These are phyloP conservation scores for Aspergillus sp. DNA, from an alignment of 2,329 filamentous ascomycete genomes.

Conservation along the genomic window DNA sequence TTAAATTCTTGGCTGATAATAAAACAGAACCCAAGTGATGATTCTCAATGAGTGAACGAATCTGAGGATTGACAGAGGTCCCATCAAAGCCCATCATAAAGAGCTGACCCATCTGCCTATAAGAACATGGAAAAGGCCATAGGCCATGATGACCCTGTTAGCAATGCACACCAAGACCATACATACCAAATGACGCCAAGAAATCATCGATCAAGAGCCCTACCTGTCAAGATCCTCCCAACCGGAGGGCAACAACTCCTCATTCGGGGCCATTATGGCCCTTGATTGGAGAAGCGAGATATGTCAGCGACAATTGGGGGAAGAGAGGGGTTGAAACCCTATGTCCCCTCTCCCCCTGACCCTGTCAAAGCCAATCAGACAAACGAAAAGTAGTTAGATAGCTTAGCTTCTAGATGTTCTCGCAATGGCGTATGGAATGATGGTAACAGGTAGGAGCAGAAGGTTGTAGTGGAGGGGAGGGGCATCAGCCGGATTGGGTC, in stretches of 20 bases:
- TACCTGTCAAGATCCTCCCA: conserved; percentile 38
- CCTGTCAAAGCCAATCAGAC: neutral
- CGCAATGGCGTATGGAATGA: neutral
- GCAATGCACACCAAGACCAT: neutral
- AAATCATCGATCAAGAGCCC: conserved; percentile 7
- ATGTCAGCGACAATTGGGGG: neutral
- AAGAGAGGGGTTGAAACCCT: neutral
- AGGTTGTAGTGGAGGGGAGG: neutral
- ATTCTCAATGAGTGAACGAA: conserved; percentile 56
- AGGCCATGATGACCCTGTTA: conserved; percentile 10
- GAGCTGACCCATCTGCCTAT: conserved; percentile 50
- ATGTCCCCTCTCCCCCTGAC: neutral
- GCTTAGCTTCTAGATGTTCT: neutral
- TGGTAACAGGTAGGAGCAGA: neutral
- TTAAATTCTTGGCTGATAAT: conserved; percentile 59
- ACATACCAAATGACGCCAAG: conserved; percentile 30
- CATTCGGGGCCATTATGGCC: conserved; percentile 35
- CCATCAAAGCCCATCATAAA: conserved; percentile 65
- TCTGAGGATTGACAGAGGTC: conserved; percentile 56
- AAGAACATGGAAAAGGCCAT: conserved; percentile 45
- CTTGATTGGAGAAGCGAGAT: conserved; percentile 26
- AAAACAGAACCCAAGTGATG: conserved; percentile 78
- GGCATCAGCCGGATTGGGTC: too few species aligned
- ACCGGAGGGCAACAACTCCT: conserved; percentile 34
- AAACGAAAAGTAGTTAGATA: neutral